Evolutionary conservation across 176 grass and related monocot genomes (phyloP).

Genomic region (Eragrostis curvula): DNA sequence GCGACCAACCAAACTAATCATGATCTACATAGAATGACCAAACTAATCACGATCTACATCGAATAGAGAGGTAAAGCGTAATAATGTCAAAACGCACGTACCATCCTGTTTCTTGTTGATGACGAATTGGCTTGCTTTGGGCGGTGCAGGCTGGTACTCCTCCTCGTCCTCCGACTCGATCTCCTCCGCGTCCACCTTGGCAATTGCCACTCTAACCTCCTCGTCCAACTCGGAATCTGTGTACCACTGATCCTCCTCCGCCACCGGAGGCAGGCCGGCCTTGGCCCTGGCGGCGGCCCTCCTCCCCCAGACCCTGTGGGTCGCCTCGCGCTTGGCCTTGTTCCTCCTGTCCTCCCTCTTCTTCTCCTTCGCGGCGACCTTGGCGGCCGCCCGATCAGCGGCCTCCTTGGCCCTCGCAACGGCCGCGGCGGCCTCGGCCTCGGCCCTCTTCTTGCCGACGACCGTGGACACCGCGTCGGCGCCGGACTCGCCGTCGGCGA

Average conservation of each 20-base stretch:
- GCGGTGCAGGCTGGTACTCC: neutral
- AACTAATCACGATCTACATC: neutral
- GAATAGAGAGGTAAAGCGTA: neutral
- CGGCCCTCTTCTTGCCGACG: neutral
- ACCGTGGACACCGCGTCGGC: conserved; percentile 39
- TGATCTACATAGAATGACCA: too few species aligned
- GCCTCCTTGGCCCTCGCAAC: neutral
- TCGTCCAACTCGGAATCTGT: too few species aligned
- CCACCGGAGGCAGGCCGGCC: neutral
- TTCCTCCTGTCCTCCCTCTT: neutral
- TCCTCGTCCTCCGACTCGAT: neutral
- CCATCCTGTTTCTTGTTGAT: neutral
- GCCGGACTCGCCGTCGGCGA: conserved; percentile 39
- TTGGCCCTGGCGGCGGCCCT: neutral
- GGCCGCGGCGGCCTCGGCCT: neutral
- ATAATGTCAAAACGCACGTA: neutral
- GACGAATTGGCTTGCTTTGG: neutral
- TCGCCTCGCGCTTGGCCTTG: neutral
- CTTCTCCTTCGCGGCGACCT: neutral
- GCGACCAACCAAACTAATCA: too few species aligned
- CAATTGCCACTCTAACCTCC: neutral
- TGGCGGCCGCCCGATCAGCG: neutral
- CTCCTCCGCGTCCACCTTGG: too few species aligned
- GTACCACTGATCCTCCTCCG: too few species aligned
- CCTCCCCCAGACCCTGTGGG: neutral